A percentile compares a stretch with the other conserved stretches of the same genome.
phyloP scores from a whole-genome alignment of 768 basidiomycete species.

The Boletus rubroflammeus region DNA sequence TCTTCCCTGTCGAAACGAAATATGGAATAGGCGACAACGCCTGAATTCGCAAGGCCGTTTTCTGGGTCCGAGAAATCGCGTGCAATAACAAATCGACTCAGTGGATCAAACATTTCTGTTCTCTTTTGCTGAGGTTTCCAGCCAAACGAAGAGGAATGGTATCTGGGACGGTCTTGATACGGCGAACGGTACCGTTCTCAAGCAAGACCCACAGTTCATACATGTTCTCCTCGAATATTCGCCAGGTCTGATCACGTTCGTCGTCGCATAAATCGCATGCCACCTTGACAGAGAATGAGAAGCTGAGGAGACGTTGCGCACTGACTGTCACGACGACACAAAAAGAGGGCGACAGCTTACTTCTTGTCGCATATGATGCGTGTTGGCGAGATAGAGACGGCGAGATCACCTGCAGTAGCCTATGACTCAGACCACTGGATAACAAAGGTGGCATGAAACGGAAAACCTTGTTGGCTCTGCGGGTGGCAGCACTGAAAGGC shows the following conservation, averaged over 20 bases:
- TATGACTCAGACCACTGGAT: conserved; percentile 1
- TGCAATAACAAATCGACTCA: conserved; percentile 60
- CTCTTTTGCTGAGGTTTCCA: conserved; percentile 59
- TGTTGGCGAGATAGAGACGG: conserved; percentile 12
- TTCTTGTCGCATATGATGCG: conserved; percentile 7
- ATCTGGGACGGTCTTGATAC: conserved; percentile 38
- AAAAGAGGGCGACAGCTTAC: conserved; percentile 7
- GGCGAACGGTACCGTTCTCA: background rate
- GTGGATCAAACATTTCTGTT: conserved; percentile 54
- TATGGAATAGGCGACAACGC: conserved; percentile 41
- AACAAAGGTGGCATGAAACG: background rate
- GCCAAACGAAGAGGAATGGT: conserved; percentile 55
- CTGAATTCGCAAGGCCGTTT: conserved; percentile 20
- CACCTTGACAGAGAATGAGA: conserved; percentile 22
- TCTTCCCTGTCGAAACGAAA: conserved; percentile 77
- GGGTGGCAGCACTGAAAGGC: conserved; percentile 19
- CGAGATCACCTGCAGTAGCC: conserved; percentile 24
- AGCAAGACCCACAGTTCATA: conserved; percentile 29
- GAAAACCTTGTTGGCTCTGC: conserved; percentile 36
- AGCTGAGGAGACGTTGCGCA: conserved; percentile 8
- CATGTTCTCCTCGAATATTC: conserved; percentile 57
- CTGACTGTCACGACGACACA: too few species aligned
- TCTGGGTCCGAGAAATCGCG: conserved; percentile 10
- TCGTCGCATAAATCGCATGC: conserved; percentile 34
- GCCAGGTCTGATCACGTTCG: conserved; percentile 49